Evolutionary conservation across 2,329 filamentous ascomycete genomes (phyloP), one percentile per base, ranked within the genome.

Genomic region (Stagonosporopsis chrysanthemi): DNA sequence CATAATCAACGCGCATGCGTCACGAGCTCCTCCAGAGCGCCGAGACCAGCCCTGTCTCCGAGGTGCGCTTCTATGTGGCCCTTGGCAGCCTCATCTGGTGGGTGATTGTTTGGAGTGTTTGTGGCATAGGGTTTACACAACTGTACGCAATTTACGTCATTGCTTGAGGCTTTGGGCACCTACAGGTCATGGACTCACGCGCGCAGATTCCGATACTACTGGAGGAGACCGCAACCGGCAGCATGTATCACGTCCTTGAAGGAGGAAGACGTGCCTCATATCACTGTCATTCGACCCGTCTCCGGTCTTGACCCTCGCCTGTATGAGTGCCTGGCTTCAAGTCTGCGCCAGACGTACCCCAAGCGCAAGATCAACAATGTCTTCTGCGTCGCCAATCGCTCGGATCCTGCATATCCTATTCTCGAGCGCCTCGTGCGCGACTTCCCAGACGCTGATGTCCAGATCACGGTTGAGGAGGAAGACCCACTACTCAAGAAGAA

Each of bases 211-310:
- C 80, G 81, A 52, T 78, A 85, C 66, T 87, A 83, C 67, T 82
- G 81, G 23, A 74, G 67, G 50, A 75, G 71, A 39, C 83, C 80
- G 44, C 70, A 69, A 41, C 76, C 72, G 41, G 79, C 83, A 19
- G 63, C 71, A 54, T 81, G 72, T 75, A 71, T 78, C 19, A 72
- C 74, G 2, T 58, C 58, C 54, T 61, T 77, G 15, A 66, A 75
- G 7, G 63, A 67, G 51, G 62, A 68, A 26, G 78, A 87, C 36
- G 81, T 92, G 3, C 94, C 93, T 15, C 88, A 91, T 78, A 84
- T 99, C 68, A 98, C 95, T 29, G 84, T 97, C 59, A 92, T 99
- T 65, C 90, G 95, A 2, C 96, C 95, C 0, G 89, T 97, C 63
- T 98, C 97, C 78, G 95, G 93, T 59, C 83, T 96, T 53, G 95